These are phyloP conservation scores for Saccharum hybrid DNA, from an alignment of 202 grass and related monocot genomes.

Conservation along the genomic window DNA sequence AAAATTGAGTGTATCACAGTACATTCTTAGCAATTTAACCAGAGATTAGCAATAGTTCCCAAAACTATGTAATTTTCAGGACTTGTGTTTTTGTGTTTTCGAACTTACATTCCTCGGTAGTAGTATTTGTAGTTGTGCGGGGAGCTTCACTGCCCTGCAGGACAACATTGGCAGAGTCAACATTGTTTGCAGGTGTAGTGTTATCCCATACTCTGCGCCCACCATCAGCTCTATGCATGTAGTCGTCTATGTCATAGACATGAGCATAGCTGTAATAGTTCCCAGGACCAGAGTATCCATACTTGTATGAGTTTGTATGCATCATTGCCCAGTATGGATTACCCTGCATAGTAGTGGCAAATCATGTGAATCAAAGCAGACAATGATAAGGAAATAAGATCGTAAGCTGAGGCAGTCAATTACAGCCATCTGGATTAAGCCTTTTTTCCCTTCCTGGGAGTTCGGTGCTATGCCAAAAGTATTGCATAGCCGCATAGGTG, in stretches of 20 bases:
- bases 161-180: too few relatives aligned
- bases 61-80: slow-evolving; percentile 9
- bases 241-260: slow-evolving; percentile 75
- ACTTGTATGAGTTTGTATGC: slow-evolving; percentile 91
- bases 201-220: too few relatives aligned
- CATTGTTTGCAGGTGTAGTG: too few relatives aligned
- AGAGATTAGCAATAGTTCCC: slow-evolving; percentile 17
- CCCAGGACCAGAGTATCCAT: slow-evolving; percentile 70
- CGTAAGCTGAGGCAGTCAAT: slow-evolving; percentile 1
- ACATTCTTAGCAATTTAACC: neutral
- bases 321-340: slow-evolving; percentile 94
- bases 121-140: slow-evolving; percentile 56
- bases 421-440: slow-evolving; percentile 17
- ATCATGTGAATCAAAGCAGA: slow-evolving; percentile 13
- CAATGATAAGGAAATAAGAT: neutral
- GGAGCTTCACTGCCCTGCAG: slow-evolving; percentile 52
- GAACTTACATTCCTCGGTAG: slow-evolving; percentile 77
- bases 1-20: neutral
- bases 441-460: neutral
- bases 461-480: slow-evolving; percentile 1
- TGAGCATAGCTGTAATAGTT: slow-evolving; percentile 83
- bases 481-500: neutral
- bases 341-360: slow-evolving; percentile 52
- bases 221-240: slow-evolving; percentile 69
- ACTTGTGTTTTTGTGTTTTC: slow-evolving; percentile 1